Conservation (phyloP, 1,284 basidiomycete species). For the Ceratobasidium sp. region DNA sequence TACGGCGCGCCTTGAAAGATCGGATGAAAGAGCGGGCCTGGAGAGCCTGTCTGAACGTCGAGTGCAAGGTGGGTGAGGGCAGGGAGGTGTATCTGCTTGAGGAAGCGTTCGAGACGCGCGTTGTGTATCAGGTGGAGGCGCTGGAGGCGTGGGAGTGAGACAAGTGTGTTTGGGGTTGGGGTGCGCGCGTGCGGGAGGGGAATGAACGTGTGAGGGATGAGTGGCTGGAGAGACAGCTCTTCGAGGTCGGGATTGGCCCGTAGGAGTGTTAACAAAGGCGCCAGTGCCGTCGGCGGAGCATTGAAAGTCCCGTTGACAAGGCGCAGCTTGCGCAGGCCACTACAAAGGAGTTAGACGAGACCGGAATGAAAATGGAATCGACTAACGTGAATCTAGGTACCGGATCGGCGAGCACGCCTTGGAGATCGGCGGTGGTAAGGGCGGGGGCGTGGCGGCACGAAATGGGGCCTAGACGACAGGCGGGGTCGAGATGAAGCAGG, state of each 20-base stretch:
- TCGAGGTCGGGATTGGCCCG: conserved; percentile 36
- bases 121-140: conserved; percentile 39
- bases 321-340: conserved; percentile 25
- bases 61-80: conserved; percentile 33
- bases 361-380: background rate
- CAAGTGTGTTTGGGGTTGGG: background rate
- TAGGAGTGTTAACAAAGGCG: conserved; percentile 18
- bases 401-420: conserved; percentile 28
- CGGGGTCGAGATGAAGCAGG: conserved; percentile 33
- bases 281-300: conserved; percentile 28
- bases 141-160: conserved; percentile 31
- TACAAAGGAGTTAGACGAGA: conserved; percentile 12
- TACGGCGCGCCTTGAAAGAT: conserved; percentile 36
- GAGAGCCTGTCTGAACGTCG: conserved; percentile 10
- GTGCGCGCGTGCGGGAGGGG: background rate
- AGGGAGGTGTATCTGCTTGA: conserved; percentile 17
- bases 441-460: conserved; percentile 20
- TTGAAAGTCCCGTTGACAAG: conserved; percentile 40
- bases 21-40: background rate
- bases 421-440: conserved; percentile 26
- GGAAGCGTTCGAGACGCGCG: conserved; percentile 28
- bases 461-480: conserved; percentile 30
- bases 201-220: conserved; percentile 25
- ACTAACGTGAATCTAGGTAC: conserved; percentile 30
- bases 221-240: conserved; percentile 29